Evolutionary conservation across 139 green algal species (phyloP).

Genomic region (Zygnema cylindricum): DNA sequence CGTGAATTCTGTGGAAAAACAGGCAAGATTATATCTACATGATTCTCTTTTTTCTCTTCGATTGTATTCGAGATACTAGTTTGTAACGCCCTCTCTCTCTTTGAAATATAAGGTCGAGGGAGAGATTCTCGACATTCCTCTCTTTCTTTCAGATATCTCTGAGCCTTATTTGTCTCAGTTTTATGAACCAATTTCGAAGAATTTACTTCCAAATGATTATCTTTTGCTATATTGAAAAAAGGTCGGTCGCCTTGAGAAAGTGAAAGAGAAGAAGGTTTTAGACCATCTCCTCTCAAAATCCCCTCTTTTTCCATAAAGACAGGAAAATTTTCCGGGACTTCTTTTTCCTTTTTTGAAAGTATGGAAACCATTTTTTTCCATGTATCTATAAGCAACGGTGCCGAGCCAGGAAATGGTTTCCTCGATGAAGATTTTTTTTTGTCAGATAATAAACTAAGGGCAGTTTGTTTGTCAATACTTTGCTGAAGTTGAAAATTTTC

Average conservation of each 20-base stretch:
- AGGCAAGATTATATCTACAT: neutral
- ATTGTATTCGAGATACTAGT: neutral
- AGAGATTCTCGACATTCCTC: too few species aligned
- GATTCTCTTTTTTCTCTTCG: neutral
- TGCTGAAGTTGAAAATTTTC: neutral
- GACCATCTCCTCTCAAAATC: neutral
- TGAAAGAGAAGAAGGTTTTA: too few species aligned
- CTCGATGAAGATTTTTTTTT: neutral
- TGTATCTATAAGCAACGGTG: neutral
- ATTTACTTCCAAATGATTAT: neutral
- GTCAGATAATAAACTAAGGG: neutral
- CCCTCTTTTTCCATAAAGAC: neutral
- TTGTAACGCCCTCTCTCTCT: neutral
- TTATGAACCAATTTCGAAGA: neutral
- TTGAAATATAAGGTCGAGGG: neutral
- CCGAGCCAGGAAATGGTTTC: neutral
- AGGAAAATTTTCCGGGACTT: neutral
- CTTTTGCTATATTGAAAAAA: neutral
- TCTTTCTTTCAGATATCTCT: too few species aligned
- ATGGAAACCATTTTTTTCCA: neutral
- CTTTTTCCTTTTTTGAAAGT: neutral
- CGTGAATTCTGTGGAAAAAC: too few species aligned
- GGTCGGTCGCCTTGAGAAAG: neutral
- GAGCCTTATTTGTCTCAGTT: too few species aligned
- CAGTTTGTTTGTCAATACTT: neutral